Evolutionary conservation across 352 stramenopile species (phyloP).

Genomic region (Phytophthora sansomeana): DNA sequence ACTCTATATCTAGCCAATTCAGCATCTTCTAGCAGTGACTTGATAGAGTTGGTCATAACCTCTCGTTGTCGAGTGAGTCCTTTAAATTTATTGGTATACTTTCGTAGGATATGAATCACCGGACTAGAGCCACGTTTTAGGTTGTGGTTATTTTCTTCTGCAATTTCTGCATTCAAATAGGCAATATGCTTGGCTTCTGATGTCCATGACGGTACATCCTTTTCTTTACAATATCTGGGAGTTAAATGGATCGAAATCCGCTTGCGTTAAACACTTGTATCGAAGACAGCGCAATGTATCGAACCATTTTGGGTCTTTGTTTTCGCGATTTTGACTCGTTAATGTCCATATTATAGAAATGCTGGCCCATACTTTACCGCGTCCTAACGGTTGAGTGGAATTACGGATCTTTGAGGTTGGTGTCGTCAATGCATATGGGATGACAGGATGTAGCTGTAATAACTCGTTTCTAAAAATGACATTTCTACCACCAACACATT

Average conservation of each 20-base stretch:
- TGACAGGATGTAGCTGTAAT: background rate
- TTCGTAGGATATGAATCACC: background rate
- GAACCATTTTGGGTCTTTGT: slow-evolving; percentile 3
- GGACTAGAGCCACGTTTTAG: background rate
- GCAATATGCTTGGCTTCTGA: slow-evolving; percentile 3
- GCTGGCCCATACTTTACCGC: too few species aligned
- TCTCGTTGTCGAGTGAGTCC: background rate
- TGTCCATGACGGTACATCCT: background rate
- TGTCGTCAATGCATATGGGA: too few species aligned
- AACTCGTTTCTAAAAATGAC: slow-evolving; percentile 3
- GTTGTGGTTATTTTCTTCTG: background rate
- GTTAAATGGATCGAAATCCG: background rate
- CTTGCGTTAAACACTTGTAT: background rate
- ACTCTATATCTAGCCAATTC: background rate
- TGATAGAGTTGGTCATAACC: background rate
- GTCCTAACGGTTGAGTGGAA: too few species aligned
- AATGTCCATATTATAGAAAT: too few species aligned
- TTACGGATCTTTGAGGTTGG: too few species aligned
- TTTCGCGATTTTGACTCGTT: slow-evolving; percentile 3
- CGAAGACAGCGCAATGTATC: background rate
- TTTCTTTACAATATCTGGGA: background rate
- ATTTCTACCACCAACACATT: background rate
- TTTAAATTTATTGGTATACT: background rate
- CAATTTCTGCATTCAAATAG: too few species aligned
- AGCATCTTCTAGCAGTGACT: background rate